Base-by-base conservation (phyloP, 176 grass and related monocot genomes). In the Hsuehochloa calcarea region DNA sequence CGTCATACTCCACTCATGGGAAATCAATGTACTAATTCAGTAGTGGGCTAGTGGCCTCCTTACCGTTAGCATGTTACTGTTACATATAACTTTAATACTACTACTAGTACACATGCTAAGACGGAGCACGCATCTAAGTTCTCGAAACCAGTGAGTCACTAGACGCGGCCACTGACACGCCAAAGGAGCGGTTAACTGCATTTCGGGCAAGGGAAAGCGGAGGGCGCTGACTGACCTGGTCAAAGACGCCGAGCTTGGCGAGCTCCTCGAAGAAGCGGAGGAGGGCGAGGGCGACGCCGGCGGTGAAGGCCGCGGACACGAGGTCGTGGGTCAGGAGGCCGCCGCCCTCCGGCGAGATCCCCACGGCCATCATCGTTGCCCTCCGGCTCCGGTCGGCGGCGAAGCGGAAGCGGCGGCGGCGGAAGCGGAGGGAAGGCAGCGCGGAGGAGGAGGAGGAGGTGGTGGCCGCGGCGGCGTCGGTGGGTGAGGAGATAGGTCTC, bases 261-360 rank as follows among this genome's bases (percentile, higher is more conserved):
- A 98, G 80, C 86, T 91, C 93, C 88, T 95, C 93, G 85, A 89
- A 98, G 85, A 95, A 82, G 19, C 88, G 81, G 44, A 98, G 96
- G 56, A 98, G 91, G 26, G 81, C 89, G 72, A 98, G 89, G 68
- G 93, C 87, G 46, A 89, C 75, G 47, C 64, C 78, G 3, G 85
- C 67, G 1, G 92, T 81, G 74, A 91, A 31, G 47, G 13, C 91
- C 0, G 93, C 69, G 19, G 93, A 79, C 75, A 85, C 87, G 22
- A 87, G 65, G 70, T 95, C 93, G 77, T 87, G 79, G 65, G 31
- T 47, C 51, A 95, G 63, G 29, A 95, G 63, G 29, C 72, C 50
- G 3, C 72, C 50, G 34, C 27, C 92, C 72, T 88, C 89, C 16
- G 68, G 79, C 31, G 67, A 59, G 29, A 91, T 68, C 35, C 23